Evolutionary conservation across 1,284 basidiomycete genomes (phyloP).

Genomic region (Sphaerobolus stellatus): DNA sequence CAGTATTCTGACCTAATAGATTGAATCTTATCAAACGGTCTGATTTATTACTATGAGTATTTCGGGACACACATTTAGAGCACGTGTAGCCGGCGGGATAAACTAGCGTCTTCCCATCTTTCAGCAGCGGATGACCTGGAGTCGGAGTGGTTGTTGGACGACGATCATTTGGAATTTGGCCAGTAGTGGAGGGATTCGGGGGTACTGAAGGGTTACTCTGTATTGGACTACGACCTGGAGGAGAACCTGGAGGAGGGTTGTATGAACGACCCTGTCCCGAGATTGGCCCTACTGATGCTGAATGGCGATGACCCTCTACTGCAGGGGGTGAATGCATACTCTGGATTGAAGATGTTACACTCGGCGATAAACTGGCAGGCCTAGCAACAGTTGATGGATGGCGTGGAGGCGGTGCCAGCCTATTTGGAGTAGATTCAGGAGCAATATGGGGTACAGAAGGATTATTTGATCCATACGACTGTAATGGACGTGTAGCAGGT

Average conservation of each 20-base stretch:
- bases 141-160: slow-evolving; percentile 60
- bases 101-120: slow-evolving; percentile 57
- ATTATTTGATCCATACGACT: slow-evolving; percentile 3
- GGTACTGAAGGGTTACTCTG: neutral
- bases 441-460: slow-evolving; percentile 13
- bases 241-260: neutral
- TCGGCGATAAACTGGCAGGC: neutral
- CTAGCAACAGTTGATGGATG: slow-evolving; percentile 12
- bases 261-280: neutral
- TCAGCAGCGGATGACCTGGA: slow-evolving; percentile 63
- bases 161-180: slow-evolving; percentile 41
- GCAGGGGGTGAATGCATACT: slow-evolving; percentile 3
- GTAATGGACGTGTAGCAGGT: slow-evolving; percentile 33
- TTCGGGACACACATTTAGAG: slow-evolving; percentile 53
- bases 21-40: neutral
- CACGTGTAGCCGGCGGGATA: slow-evolving; percentile 65
- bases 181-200: too few relatives aligned
- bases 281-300: neutral
- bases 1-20: slow-evolving; percentile 61
- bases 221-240: neutral
- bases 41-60: neutral
- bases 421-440: slow-evolving; percentile 2
- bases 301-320: neutral
- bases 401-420: slow-evolving; percentile 12
- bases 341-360: slow-evolving; percentile 11